Percentiles rank a stretch among this genome's conserved stretches.
phyloP scores from a whole-genome alignment of 768 basidiomycete species.

The Podaxis pistillaris region DNA sequence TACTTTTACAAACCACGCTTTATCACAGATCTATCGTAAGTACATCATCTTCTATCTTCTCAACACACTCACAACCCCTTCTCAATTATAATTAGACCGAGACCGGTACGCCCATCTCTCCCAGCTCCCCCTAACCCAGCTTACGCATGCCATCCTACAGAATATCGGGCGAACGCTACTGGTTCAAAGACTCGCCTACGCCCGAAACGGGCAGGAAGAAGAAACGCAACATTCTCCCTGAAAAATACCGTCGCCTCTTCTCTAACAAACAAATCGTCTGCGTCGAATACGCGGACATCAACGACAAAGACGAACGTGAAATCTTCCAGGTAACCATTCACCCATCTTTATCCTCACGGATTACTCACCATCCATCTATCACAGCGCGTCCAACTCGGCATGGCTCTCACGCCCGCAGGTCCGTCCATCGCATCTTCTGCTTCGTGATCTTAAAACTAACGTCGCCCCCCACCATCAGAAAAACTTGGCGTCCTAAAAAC shows the following conservation, averaged over 20 bases:
- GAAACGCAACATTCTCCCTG: conserved; percentile 41
- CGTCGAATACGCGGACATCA: conserved; percentile 69
- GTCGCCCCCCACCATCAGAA: conserved; percentile 35
- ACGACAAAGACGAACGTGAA: conserved; percentile 58
- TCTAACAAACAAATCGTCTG: conserved; percentile 77
- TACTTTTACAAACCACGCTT: not conserved
- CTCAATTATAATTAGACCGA: conserved; percentile 36
- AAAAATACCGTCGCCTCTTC: conserved; percentile 56
- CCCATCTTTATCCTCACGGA: not conserved
- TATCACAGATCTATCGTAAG: no score
- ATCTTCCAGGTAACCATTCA: conserved; percentile 60
- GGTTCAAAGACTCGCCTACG: conserved; percentile 37
- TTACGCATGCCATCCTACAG: conserved; percentile 8
- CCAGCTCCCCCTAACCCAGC: not conserved
- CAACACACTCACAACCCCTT: not conserved
- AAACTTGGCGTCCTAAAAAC: conserved; percentile 67
- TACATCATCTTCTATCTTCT: not conserved
- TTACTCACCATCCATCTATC: not conserved
- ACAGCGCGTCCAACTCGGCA: conserved; percentile 75
- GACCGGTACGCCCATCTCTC: conserved; percentile 42
- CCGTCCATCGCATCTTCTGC: conserved; percentile 15
- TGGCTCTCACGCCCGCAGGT: conserved; percentile 74
- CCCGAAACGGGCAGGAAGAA: conserved; percentile 18
- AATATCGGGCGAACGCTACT: conserved; percentile 48
- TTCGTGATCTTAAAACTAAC: no score